Evolutionary conservation across 768 basidiomycete genomes (phyloP), one percentile per base, ranked within the genome.

Genomic region (Agaricus sinodeliciosus): DNA sequence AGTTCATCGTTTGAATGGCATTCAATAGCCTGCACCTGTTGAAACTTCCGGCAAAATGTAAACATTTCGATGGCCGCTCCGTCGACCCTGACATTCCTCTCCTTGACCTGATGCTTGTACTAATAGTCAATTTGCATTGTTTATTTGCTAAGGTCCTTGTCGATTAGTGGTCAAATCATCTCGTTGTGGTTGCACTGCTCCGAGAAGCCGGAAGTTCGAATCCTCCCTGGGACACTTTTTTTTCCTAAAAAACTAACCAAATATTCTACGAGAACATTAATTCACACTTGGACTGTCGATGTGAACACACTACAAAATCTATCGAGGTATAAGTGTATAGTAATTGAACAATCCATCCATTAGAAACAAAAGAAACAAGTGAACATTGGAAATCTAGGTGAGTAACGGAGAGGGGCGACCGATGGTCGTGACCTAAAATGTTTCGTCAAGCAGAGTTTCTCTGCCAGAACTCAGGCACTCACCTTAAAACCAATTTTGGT

Each of bases 401-500:
- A 19, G 11, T 16, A 42, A 9, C 3, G 37, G 34, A 8, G 52
- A 54, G 15, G 52, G 52, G 15, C 52, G 45, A 26, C 52, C 52
- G 7, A 54, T 54, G 19, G 45, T 54, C 2, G 52, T 54, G 19
- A 55, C 48, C 54, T 55, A 18, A 18, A 25, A 2, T 31, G 11
- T 9, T 19, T n/a, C 16, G 12, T 55, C 55, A 51, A 31, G 34
- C 16, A 28, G 9, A 22, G n/a, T 19, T n/a, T 4, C 27, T 3
- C 5, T 18, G 18, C 12, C 8, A 44, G 6, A 31, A 18, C 16
- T 12, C n/a, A 35, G 28, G 15, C 6, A 68, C 76, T 9, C 16
- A 87, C 88, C 69, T 81, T 89, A 84, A 98, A 98, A 36, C 95
- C 95, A 63, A 97, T 96, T 63, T 80, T 67, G 61, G 79, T 80